These are phyloP conservation scores for Fusarium illudens DNA, from an alignment of 2,329 filamentous ascomycete species.

Conservation along the genomic window DNA sequence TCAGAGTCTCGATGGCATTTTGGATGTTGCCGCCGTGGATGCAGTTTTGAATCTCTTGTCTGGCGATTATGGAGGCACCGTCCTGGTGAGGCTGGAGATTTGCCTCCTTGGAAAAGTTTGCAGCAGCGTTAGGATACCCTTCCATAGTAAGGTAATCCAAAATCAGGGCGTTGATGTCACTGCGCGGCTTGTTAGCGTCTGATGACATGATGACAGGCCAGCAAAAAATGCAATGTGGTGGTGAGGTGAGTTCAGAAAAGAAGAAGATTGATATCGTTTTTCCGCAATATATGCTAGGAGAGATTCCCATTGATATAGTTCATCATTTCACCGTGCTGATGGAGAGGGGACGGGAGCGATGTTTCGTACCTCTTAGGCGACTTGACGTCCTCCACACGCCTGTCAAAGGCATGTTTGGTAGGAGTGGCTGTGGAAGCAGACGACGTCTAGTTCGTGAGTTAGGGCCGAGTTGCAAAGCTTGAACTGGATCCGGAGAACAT, in stretches of 20 bases:
- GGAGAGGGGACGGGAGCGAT: neutral
- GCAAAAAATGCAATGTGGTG: conserved; percentile 6
- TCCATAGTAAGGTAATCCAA: conserved; percentile 97
- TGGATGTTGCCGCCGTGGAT: conserved; percentile 90
- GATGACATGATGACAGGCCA: neutral
- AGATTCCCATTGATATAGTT: conserved; percentile 99
- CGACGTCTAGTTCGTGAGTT: conserved; percentile 63
- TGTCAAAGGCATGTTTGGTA: conserved; percentile 77
- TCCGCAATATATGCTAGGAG: conserved; percentile 97
- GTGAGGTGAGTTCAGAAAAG: conserved; percentile 61
- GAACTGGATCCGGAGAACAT: conserved; percentile 24
- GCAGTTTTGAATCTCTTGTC: conserved; percentile 83
- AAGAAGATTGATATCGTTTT: conserved; percentile 74
- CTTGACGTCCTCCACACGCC: conserved; percentile 83
- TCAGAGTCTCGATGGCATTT: conserved; percentile 84
- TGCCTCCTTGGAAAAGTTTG: conserved; percentile 92
- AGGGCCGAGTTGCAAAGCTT: conserved; percentile 25
- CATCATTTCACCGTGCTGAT: conserved; percentile 67
- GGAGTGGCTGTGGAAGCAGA: conserved; percentile 78
- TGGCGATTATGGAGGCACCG: conserved; percentile 74
- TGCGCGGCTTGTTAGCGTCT: conserved; percentile 53
- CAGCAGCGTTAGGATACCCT: conserved; percentile 90
- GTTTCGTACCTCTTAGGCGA: conserved; percentile 85
- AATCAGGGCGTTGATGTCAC: conserved; percentile 94
- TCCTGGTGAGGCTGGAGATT: conserved; percentile 81